phyloP scores from a whole-genome alignment of 2,329 filamentous ascomycete genomes.

The Pseudogymnoascus sp. region DNA sequence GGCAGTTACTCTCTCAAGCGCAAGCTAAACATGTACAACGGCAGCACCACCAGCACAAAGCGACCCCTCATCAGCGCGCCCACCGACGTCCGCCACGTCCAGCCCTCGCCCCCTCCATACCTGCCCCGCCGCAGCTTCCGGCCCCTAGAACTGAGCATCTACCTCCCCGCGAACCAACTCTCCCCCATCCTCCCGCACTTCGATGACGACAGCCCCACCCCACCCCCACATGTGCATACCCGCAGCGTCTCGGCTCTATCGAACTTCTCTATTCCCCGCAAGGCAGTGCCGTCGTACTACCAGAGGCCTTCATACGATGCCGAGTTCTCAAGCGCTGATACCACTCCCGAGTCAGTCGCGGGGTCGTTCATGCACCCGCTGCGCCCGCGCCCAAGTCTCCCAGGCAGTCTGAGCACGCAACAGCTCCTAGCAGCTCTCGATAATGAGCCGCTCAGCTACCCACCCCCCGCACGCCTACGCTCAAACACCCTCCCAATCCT shows the following conservation, averaged over 20 bases:
- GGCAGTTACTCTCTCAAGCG: conserved; percentile 39
- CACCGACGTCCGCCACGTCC: conserved; percentile 51
- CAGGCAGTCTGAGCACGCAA: conserved; percentile 19
- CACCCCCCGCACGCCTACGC: conserved; percentile 21
- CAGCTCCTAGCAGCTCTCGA: conserved; percentile 21
- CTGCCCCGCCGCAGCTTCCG: conserved; percentile 33
- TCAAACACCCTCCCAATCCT: conserved; percentile 23
- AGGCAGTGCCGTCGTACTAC: conserved; percentile 20
- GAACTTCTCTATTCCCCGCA: conserved; percentile 22
- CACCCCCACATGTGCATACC: conserved; percentile 18
- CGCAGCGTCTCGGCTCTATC: conserved; percentile 24
- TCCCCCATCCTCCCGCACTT: conserved; percentile 50
- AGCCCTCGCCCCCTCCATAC: conserved; percentile 17
- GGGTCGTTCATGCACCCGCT: conserved; percentile 10
- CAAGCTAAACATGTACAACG: conserved; percentile 33
- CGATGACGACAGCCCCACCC: conserved; percentile 12
- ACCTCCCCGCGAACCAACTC: conserved; percentile 36
- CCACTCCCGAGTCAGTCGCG: not conserved
- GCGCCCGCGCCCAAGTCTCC: conserved; percentile 14
- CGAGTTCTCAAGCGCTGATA: not conserved
- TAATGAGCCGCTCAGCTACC: conserved; percentile 13
- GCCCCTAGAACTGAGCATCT: conserved; percentile 50
- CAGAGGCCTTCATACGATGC: not conserved
- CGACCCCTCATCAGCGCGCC: conserved; percentile 50
- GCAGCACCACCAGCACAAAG: conserved; percentile 25